A percentile compares a stretch with the other conserved stretches of the same genome.
Conservation (phyloP, 495 filamentous ascomycete species). For the Daldinia vernicosa region DNA sequence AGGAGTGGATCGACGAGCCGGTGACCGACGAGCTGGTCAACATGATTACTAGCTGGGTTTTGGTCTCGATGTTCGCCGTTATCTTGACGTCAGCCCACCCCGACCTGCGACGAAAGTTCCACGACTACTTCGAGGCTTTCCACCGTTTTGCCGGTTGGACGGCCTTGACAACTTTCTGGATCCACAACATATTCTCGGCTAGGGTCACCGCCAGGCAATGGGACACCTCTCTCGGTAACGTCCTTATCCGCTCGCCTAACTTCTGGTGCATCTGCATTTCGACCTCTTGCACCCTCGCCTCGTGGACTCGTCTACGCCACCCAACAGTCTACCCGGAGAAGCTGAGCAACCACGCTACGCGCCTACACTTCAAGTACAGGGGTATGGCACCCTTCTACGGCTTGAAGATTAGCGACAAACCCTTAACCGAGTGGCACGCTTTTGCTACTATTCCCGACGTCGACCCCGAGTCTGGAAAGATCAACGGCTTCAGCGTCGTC, state of each 20-base stretch:
- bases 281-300: constrained; percentile 68
- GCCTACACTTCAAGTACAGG: constrained; percentile 73
- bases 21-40: constrained; percentile 42
- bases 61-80: constrained; percentile 52
- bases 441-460: constrained; percentile 77
- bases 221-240: constrained; percentile 49
- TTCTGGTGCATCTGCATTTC: constrained; percentile 75
- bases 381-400: constrained; percentile 61
- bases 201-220: constrained; percentile 62
- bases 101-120: constrained; percentile 58
- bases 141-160: constrained; percentile 76
- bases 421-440: constrained; percentile 79
- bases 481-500: constrained; percentile 72
- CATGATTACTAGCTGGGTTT: constrained; percentile 54
- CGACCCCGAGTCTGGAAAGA: constrained; percentile 54
- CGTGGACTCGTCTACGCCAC: constrained; percentile 73
- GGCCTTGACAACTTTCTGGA: constrained; percentile 68
- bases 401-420: constrained; percentile 63
- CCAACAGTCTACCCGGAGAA: constrained; percentile 67
- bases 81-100: constrained; percentile 62
- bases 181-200: constrained; percentile 69
- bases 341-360: constrained; percentile 73
- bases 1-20: constrained; percentile 52
- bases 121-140: constrained; percentile 73
- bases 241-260: constrained; percentile 63